Evolutionary conservation across 2,329 filamentous ascomycete species (phyloP).

Genomic region (Aureobasidium sp.): DNA sequence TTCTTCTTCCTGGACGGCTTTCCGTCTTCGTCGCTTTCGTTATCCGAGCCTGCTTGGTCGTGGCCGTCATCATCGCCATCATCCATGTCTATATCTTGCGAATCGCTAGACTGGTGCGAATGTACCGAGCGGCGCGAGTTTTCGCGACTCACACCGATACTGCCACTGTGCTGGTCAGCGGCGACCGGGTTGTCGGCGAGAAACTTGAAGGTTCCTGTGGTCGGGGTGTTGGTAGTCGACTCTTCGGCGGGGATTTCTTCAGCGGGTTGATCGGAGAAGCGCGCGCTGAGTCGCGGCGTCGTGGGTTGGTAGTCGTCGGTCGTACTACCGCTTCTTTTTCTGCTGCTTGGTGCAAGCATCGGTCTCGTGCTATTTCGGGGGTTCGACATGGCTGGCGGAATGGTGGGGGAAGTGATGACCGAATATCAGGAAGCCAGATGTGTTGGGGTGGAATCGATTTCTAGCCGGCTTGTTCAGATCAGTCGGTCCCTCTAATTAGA

Average conservation of each 20-base stretch:
- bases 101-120: slow-evolving; percentile 53
- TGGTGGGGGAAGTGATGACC: not conserved
- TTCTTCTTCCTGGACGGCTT: slow-evolving; percentile 90
- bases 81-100: slow-evolving; percentile 58
- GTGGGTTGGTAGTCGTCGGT: slow-evolving; percentile 49
- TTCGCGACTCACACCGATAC: slow-evolving; percentile 3
- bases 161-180: slow-evolving; percentile 25
- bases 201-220: slow-evolving; percentile 44
- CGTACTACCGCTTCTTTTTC: slow-evolving; percentile 17
- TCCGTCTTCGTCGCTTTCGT: slow-evolving; percentile 52
- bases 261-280: slow-evolving; percentile 31
- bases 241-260: slow-evolving; percentile 32
- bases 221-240: slow-evolving; percentile 47
- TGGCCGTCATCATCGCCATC: slow-evolving; percentile 65
- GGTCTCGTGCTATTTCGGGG: not conserved
- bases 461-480: slow-evolving; percentile 5
- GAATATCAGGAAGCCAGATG: not conserved
- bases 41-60: slow-evolving; percentile 49
- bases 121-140: slow-evolving; percentile 10
- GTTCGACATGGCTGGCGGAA: slow-evolving; percentile 3
- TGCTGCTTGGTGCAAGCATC: slow-evolving; percentile 1
- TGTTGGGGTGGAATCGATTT: not conserved
- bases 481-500: not conserved
- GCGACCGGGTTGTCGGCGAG: slow-evolving; percentile 32
- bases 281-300: slow-evolving; percentile 41